These are phyloP conservation scores for Annona cherimola DNA, from an alignment of 164 flowering plant species.

Conservation along the genomic window DNA sequence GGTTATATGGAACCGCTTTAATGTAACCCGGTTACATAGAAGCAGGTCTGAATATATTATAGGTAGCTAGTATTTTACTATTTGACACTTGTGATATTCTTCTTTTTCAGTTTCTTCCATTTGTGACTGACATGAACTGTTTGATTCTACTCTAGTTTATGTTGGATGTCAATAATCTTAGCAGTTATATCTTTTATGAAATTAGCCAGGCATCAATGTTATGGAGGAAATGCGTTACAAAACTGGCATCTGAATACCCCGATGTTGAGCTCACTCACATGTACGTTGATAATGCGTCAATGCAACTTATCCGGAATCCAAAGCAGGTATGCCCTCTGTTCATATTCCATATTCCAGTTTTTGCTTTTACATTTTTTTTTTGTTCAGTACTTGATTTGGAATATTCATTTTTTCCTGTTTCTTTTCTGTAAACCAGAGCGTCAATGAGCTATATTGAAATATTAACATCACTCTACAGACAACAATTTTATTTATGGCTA, in stretches of 20 bases:
- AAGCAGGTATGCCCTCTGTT: slow-evolving; percentile 57
- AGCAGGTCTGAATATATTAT: too few relatives aligned
- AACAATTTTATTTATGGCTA: too few relatives aligned
- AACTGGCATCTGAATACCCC: slow-evolving; percentile 72
- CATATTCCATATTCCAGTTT: neutral
- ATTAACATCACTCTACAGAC: too few relatives aligned
- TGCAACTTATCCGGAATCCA: slow-evolving; percentile 96
- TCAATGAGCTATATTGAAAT: too few relatives aligned
- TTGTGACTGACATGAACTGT: neutral
- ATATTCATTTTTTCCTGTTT: too few relatives aligned
- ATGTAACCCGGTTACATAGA: too few relatives aligned
- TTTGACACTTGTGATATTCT: neutral
- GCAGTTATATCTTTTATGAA: neutral
- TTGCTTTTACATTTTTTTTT: too few relatives aligned
- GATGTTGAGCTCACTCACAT: slow-evolving; percentile 94
- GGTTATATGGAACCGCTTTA: too few relatives aligned
- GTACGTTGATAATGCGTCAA: slow-evolving; percentile 99
- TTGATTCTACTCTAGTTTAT: neutral
- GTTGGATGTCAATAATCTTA: neutral
- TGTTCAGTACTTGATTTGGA: too few relatives aligned
- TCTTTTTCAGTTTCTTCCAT: neutral
- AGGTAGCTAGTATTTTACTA: neutral
- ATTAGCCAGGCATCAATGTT: slow-evolving; percentile 81
- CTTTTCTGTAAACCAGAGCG: too few relatives aligned
- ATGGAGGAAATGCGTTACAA: slow-evolving; percentile 81